Conservation (phyloP, 352 stramenopile species). For the Phytophthora pisi region DNA sequence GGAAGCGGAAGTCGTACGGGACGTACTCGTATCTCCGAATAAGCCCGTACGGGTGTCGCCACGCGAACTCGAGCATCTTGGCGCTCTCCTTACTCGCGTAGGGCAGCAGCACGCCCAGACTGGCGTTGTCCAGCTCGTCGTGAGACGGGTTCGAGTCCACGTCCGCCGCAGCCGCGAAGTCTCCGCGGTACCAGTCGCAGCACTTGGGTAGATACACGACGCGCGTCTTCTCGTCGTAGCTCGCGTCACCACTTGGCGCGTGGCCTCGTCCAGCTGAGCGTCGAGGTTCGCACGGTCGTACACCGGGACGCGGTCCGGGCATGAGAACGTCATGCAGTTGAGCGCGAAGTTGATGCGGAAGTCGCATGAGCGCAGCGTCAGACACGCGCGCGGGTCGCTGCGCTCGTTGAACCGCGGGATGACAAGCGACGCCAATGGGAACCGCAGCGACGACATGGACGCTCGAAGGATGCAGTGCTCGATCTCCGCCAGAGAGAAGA, state of each 20-base stretch:
- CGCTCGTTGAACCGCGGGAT: constrained; percentile 30
- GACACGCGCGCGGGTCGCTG: constrained; percentile 10
- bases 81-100: constrained; percentile 42
- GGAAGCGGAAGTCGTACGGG: constrained; percentile 65
- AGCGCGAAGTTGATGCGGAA: constrained; percentile 68
- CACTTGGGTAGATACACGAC: constrained; percentile 56
- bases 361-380: constrained; percentile 40
- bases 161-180: constrained; percentile 39
- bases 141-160: neutral
- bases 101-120: constrained; percentile 35
- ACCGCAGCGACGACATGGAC: constrained; percentile 42
- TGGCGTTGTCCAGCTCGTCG: constrained; percentile 25
- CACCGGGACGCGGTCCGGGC: constrained; percentile 38
- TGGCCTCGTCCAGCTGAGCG: constrained; percentile 50
- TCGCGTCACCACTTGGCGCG: constrained; percentile 35
- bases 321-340: constrained; percentile 68
- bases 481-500: constrained; percentile 61
- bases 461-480: constrained; percentile 59
- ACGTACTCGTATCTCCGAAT: constrained; percentile 55
- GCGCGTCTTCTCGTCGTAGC: constrained; percentile 52
- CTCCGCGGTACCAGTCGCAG: constrained; percentile 61
- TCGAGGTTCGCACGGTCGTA: constrained; percentile 53
- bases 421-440: constrained; percentile 50
- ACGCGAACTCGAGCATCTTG: constrained; percentile 45
- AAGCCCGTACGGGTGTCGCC: constrained; percentile 36